Evolutionary conservation across 1,284 basidiomycete genomes (phyloP).

Genomic region (Cutaneotrichosporon dermatis): DNA sequence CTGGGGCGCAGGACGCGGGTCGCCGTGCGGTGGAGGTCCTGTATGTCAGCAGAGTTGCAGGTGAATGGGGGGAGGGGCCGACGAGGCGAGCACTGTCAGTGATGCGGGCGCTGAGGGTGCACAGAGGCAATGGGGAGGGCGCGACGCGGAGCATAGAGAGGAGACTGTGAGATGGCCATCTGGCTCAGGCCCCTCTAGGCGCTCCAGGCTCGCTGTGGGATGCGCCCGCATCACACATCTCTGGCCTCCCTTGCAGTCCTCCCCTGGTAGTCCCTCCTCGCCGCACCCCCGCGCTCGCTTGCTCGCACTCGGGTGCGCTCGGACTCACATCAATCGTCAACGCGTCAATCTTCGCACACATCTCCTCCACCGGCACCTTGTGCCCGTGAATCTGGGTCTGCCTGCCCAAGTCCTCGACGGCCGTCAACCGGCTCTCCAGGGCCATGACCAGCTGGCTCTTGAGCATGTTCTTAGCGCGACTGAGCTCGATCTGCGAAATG

Average conservation of each 20-base stretch:
- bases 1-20: slow-evolving; percentile 43
- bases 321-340: slow-evolving; percentile 70
- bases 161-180: too few relatives aligned
- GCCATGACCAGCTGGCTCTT: slow-evolving; percentile 94
- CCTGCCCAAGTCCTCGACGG: slow-evolving; percentile 67
- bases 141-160: too few relatives aligned
- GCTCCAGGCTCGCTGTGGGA: too few relatives aligned
- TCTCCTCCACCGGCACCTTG: slow-evolving; percentile 82
- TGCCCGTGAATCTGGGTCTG: slow-evolving; percentile 87
- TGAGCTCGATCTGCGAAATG: slow-evolving; percentile 59
- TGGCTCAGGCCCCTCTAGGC: too few relatives aligned
- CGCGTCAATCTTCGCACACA: slow-evolving; percentile 83
- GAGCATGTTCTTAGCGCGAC: slow-evolving; percentile 90
- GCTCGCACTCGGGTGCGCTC: slow-evolving; percentile 18
- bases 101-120: too few relatives aligned
- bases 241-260: too few relatives aligned
- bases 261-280: neutral
- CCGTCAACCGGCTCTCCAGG: slow-evolving; percentile 81
- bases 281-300: neutral
- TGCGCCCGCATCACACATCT: too few relatives aligned
- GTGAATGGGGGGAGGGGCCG: too few relatives aligned
- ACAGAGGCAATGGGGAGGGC: too few relatives aligned
- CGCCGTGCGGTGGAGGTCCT: slow-evolving; percentile 46
- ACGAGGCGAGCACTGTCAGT: too few relatives aligned
- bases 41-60: neutral